Percentiles rank a stretch among this genome's conserved stretches.
Conservation (phyloP, 2,329 filamentous ascomycete species). For the Aspergillus udagawae region DNA sequence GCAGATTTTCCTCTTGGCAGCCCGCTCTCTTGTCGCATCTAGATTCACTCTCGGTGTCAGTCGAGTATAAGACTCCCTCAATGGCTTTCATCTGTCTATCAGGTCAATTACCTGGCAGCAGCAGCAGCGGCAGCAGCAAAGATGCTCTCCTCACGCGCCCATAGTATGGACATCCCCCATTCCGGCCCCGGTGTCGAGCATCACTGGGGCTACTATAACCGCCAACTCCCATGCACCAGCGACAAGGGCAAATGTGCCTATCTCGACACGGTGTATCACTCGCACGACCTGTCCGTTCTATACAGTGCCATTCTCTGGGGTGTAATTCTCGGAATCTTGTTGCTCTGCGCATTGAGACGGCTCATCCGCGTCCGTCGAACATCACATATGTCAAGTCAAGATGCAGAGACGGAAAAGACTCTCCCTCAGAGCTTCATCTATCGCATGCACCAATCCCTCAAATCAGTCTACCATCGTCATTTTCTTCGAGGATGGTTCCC, state of each 20-base stretch:
- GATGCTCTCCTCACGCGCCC: constrained; percentile 22
- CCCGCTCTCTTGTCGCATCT: background rate
- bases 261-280: constrained; percentile 52
- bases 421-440: constrained; percentile 18
- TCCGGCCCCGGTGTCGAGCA: constrained; percentile 39
- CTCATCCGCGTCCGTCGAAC: constrained; percentile 6
- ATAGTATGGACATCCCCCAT: constrained; percentile 45
- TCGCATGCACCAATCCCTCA: constrained; percentile 37
- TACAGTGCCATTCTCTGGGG: constrained; percentile 57
- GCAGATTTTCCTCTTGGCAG: constrained; percentile 4
- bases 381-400: background rate
- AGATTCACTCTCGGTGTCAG: background rate
- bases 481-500: constrained; percentile 59
- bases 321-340: constrained; percentile 46
- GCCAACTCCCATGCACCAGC: constrained; percentile 54
- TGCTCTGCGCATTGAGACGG: constrained; percentile 38
- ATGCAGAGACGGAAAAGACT: constrained; percentile 21
- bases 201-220: constrained; percentile 56
- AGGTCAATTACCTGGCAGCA: background rate
- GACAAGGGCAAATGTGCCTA: constrained; percentile 58
- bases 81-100: background rate
- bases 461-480: constrained; percentile 45
- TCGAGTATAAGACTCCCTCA: background rate
- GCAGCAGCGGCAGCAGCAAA: background rate
- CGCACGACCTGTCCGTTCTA: constrained; percentile 52